Conservation (phyloP, 2,329 filamentous ascomycete species). For the Elsinoe arachidis region DNA sequence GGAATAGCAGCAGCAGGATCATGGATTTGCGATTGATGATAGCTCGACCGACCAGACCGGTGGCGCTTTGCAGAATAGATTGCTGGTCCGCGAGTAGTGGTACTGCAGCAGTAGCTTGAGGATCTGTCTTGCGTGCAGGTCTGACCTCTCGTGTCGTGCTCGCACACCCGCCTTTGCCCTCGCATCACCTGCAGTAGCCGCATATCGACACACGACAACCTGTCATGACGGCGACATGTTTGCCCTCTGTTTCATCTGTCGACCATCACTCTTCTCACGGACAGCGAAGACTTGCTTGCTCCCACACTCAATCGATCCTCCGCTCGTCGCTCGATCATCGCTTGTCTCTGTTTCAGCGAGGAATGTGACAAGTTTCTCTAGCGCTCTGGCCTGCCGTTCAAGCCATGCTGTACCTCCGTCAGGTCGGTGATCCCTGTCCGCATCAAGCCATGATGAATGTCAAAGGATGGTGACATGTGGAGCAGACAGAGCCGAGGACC, state of each 20-base stretch:
- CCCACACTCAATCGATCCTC: slow-evolving; percentile 4
- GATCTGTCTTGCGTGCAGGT: no score
- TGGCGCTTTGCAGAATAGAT: slow-evolving; percentile 3
- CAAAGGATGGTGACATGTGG: not conserved
- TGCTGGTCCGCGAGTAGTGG: not conserved
- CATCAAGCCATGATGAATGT: no score
- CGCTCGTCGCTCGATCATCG: not conserved
- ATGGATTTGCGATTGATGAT: not conserved
- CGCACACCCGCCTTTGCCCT: not conserved
- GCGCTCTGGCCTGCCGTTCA: slow-evolving; percentile 8
- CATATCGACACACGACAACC: not conserved
- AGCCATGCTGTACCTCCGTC: not conserved
- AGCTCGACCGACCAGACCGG: not conserved
- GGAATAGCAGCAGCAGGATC: not conserved
- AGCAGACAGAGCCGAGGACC: slow-evolving; percentile 5
- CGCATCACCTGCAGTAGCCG: not conserved
- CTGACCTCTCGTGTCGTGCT: no score
- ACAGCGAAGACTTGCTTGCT: not conserved
- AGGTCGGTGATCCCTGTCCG: slow-evolving; percentile 1
- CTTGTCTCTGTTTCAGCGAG: not conserved
- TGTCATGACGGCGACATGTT: slow-evolving; percentile 2
- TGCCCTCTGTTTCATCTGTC: not conserved
- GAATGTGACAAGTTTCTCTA: not conserved
- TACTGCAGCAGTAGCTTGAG: not conserved
- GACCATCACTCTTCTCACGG: not conserved